Percentiles rank a stretch among this genome's conserved stretches.
Evolutionary conservation across 768 basidiomycete genomes (phyloP).

Genomic region (Tylopilus plumbeoviolaceoides): DNA sequence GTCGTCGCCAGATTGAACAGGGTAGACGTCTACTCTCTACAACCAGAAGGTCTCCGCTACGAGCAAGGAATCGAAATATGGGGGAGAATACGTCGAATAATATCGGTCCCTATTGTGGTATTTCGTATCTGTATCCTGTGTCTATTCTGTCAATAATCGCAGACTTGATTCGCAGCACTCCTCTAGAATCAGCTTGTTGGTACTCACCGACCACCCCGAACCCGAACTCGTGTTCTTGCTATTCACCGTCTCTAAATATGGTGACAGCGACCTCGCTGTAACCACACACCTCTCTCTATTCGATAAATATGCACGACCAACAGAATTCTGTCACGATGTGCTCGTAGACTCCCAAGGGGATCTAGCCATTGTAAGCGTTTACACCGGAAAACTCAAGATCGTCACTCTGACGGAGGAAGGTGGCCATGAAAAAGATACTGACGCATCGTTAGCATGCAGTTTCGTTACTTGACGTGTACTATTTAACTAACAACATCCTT

Average conservation of each 20-base stretch:
- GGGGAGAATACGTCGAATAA: constrained; percentile 60
- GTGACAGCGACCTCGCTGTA: constrained; percentile 32
- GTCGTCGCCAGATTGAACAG: constrained; percentile 64
- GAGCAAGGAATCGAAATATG: constrained; percentile 63
- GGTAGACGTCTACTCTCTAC: constrained; percentile 66
- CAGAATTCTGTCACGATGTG: constrained; percentile 71
- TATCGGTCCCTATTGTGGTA: constrained; percentile 53
- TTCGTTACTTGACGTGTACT: background rate
- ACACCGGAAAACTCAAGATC: constrained; percentile 66
- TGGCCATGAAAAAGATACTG: constrained; percentile 51
- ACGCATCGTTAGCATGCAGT: constrained; percentile 51
- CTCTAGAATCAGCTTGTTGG: constrained; percentile 45
- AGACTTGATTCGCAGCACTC: constrained; percentile 22
- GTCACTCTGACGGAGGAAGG: constrained; percentile 52
- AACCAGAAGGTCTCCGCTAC: constrained; percentile 52
- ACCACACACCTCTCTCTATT: constrained; percentile 49
- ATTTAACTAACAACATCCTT: constrained; percentile 3
- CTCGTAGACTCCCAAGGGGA: constrained; percentile 61
- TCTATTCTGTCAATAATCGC: constrained; percentile 4
- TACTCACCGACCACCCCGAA: constrained; percentile 74
- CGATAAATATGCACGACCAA: constrained; percentile 53
- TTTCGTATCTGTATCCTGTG: constrained; percentile 12
- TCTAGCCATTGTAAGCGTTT: constrained; percentile 60
- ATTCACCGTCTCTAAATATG: constrained; percentile 39
- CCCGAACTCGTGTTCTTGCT: constrained; percentile 65